Evolutionary conservation across 345 rosid genomes (phyloP).

Genomic region (Rhizophora mangle): DNA sequence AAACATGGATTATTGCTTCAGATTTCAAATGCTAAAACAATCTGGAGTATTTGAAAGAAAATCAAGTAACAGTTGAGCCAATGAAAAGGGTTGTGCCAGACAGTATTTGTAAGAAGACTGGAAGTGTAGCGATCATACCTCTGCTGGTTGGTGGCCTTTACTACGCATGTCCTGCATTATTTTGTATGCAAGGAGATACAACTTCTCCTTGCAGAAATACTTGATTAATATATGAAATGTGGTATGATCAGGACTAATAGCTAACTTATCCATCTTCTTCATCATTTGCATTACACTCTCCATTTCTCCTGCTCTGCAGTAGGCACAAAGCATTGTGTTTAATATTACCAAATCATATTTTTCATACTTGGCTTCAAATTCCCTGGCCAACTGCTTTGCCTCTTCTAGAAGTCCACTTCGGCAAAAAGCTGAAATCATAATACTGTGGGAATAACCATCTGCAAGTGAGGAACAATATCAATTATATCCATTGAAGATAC

Average conservation of each 20-base stretch:
- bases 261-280: conserved; percentile 84
- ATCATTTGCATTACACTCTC: conserved; percentile 72
- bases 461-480: conserved; percentile 21
- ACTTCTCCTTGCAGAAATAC: conserved; percentile 74
- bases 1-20: no score
- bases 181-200: conserved; percentile 78
- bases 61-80: not conserved
- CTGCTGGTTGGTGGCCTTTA: conserved; percentile 77
- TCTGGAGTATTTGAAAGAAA: not conserved
- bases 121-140: conserved; percentile 43
- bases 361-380: conserved; percentile 59
- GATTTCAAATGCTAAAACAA: no score
- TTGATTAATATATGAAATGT: conserved; percentile 79
- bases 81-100: not conserved
- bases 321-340: conserved; percentile 83
- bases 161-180: conserved; percentile 74
- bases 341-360: conserved; percentile 79
- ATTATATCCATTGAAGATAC: conserved; percentile 1
- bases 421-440: conserved; percentile 87
- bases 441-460: conserved; percentile 94
- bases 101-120: not conserved
- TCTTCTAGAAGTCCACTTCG: conserved; percentile 69
- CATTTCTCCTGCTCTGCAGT: conserved; percentile 90
- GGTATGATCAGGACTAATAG: conserved; percentile 64
- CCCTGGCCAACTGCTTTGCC: conserved; percentile 73